Base-by-base conservation (phyloP, 345 rosid species). In the Ceriops decandra region DNA sequence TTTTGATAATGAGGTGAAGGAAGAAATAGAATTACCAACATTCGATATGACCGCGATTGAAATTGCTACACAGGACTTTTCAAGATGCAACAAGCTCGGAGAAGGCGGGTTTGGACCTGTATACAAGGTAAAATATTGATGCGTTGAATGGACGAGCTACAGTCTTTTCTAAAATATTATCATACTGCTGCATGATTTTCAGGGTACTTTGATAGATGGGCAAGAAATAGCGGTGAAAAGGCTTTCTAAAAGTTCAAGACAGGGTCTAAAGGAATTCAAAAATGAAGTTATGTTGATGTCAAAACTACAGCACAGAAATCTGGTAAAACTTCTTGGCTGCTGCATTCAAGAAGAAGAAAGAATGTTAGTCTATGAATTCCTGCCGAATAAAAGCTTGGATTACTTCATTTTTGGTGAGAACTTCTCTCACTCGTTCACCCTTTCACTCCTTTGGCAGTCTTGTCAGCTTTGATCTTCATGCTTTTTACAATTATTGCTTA, bases 181-280 rank as follows among this genome's bases (percentile, higher is more conserved):
- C 7, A 52, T 52, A 68, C 26, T 51, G 13, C 21, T 19, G 10
- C 70, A n/a, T 5, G 22, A 52, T 33, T 24, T 51, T 4, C 10
- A 65, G 86, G 87, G 90, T 11, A 74, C 36, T 4, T 65, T 86
- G 1, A 32, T 19, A 19, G 73, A 78, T 66, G 84, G 86, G 30
- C 79, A 71, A 67, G 85, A 83, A 74, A 80, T 85, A 13, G 90
- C 85, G 2, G 83, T 85, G 62, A 85, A 85, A 57, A 83, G 87
- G 70, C 82, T 83, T 21, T 82, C 87, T 0, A 52, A 16, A 58
- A 66, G 68, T 67, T 85, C 90, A 11, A 72, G 78, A 5, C 84
- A 80, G 70, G 89, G 89, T 36, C 1, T 67, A 30, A 62, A 66
- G 21, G 87, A 84, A 73, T 79, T 84, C 64, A 81, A 77, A 73